Evolutionary conservation across 2,329 filamentous ascomycete species (phyloP).

Genomic region (Aspergillus alliaceus): DNA sequence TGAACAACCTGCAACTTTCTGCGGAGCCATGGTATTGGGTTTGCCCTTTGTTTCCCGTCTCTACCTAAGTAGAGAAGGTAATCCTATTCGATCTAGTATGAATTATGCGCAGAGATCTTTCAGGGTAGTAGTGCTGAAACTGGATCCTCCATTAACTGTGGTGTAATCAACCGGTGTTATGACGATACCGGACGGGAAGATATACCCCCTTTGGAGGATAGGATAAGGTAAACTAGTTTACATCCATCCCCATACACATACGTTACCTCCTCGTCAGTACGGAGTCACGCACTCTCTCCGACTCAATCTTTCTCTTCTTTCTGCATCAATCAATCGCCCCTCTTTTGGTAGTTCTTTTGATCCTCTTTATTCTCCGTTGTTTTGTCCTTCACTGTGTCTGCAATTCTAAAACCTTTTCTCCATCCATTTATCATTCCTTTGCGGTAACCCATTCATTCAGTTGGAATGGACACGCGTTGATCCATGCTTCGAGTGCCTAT

Average conservation of each 20-base stretch:
- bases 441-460: neutral
- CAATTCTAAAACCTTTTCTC: neutral
- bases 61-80: too few relatives aligned
- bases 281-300: neutral
- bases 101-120: neutral
- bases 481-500: constrained; percentile 14
- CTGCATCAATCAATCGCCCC: neutral
- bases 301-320: neutral
- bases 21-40: neutral
- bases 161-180: neutral
- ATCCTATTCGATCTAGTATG: too few relatives aligned
- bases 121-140: neutral
- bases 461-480: constrained; percentile 23
- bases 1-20: neutral
- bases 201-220: too few relatives aligned
- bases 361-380: neutral
- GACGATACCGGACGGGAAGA: neutral
- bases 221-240: too few relatives aligned
- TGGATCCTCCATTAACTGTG: neutral
- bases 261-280: neutral
- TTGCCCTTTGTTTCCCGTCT: neutral
- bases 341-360: neutral
- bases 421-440: neutral
- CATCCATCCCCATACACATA: neutral
- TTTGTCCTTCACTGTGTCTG: neutral